Percentiles rank a stretch among this genome's conserved stretches.
These are phyloP conservation scores for Claviceps fusiformis DNA, from an alignment of 2,329 filamentous ascomycete genomes.

Conservation along the genomic window DNA sequence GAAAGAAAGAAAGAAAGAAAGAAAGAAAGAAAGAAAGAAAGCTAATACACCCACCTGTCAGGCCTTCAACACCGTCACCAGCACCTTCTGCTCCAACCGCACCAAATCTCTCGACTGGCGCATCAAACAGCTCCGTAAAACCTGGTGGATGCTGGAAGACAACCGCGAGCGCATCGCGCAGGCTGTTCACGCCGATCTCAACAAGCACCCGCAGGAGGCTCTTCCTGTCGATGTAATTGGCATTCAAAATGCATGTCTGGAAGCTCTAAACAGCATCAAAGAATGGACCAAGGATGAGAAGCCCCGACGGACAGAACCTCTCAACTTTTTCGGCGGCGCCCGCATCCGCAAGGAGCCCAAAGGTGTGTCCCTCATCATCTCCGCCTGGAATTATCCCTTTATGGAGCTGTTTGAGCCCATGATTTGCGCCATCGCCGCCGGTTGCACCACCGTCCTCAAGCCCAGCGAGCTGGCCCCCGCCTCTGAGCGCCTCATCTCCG, in stretches of 20 bases:
- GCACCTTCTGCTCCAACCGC: conserved; percentile 7
- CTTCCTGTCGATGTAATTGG: conserved; percentile 16
- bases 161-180: conserved; percentile 20
- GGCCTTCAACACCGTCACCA: conserved; percentile 4
- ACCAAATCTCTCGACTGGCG: conserved; percentile 25
- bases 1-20: too few species aligned
- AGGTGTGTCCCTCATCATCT: conserved; percentile 29
- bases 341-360: conserved; percentile 28
- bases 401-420: conserved; percentile 23
- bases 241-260: conserved; percentile 22
- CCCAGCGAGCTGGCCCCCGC: conserved; percentile 26
- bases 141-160: conserved; percentile 28
- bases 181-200: conserved; percentile 21
- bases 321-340: conserved; percentile 17
- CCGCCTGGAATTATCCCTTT: conserved; percentile 33
- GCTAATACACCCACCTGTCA: background rate
- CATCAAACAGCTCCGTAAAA: conserved; percentile 26
- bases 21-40: too few species aligned
- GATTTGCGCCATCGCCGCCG: conserved; percentile 29
- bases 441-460: conserved; percentile 27
- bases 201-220: conserved; percentile 21
- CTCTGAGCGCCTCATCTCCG: conserved; percentile 22
- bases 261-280: conserved; percentile 24
- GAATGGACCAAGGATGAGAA: conserved; percentile 24
- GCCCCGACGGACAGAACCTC: conserved; percentile 13